These are phyloP conservation scores for Salisapilia sapeloensis DNA, from an alignment of 352 stramenopile genomes.

Conservation along the genomic window DNA sequence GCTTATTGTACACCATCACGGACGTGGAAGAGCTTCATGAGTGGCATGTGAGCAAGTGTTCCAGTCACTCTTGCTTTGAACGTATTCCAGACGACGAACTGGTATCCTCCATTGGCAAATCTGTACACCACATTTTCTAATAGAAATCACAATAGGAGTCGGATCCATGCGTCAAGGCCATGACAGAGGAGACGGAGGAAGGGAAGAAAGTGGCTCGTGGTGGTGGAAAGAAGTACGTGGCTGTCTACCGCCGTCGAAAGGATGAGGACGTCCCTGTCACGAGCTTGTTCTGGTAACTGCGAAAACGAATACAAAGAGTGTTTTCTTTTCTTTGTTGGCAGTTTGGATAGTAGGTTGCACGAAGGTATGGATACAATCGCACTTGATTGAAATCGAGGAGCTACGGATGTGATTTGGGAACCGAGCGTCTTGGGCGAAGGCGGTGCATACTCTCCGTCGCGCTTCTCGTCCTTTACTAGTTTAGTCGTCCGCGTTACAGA, in stretches of 20 bases:
- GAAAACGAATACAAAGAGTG: neutral
- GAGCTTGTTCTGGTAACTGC: constrained; percentile 62
- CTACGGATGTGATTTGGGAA: too few relatives aligned
- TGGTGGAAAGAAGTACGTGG: constrained; percentile 79
- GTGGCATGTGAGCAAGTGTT: constrained; percentile 94
- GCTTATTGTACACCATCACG: constrained; percentile 96
- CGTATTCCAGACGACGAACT: constrained; percentile 77
- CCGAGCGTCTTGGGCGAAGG: too few relatives aligned
- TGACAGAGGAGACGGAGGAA: constrained; percentile 96
- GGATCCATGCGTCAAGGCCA: constrained; percentile 90
- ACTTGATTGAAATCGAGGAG: too few relatives aligned
- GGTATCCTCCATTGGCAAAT: constrained; percentile 20
- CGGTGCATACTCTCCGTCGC: too few relatives aligned
- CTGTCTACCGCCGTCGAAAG: constrained; percentile 53
- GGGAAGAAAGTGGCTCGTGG: constrained; percentile 94
- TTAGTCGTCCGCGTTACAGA: too few relatives aligned
- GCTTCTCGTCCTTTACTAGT: too few relatives aligned
- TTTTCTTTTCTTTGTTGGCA: too few relatives aligned
- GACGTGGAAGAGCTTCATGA: constrained; percentile 96
- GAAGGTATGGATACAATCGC: too few relatives aligned
- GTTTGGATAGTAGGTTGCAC: too few relatives aligned
- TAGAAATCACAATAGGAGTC: constrained; percentile 13
- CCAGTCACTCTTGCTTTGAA: constrained; percentile 87
- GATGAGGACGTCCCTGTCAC: constrained; percentile 40
- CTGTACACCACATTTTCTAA: constrained; percentile 2